Conservation (phyloP, 306 rosid species). For the Nissolia schottii region DNA sequence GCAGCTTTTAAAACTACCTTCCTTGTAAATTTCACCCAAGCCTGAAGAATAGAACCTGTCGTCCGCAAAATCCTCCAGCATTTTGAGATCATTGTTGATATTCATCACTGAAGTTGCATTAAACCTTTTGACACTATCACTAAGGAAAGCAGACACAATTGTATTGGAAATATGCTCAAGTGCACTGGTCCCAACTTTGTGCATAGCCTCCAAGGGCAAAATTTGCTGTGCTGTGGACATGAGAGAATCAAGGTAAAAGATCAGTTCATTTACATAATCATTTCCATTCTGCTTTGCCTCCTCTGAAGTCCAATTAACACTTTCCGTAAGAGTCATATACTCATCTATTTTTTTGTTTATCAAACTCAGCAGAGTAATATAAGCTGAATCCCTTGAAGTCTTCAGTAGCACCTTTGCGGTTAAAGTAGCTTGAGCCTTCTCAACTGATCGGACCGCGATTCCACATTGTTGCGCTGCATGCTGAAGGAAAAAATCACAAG, state of each 20-base stretch:
- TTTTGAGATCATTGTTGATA: conserved; percentile 52
- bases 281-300: conserved; percentile 55
- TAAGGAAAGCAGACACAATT: conserved; percentile 64
- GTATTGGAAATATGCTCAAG: conserved; percentile 73
- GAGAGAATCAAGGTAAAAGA: conserved; percentile 73
- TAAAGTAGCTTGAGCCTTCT: conserved; percentile 60
- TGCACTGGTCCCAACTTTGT: conserved; percentile 76
- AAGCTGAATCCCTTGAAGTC: conserved; percentile 76
- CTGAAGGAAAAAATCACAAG: conserved; percentile 79
- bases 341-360: conserved; percentile 69
- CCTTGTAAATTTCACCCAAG: conserved; percentile 59
- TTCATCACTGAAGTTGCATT: conserved; percentile 57
- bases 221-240: conserved; percentile 87
- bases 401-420: conserved; percentile 75
- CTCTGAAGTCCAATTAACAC: conserved; percentile 71
- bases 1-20: conserved; percentile 51
- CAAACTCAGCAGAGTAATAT: conserved; percentile 52
- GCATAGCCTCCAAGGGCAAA: conserved; percentile 78
- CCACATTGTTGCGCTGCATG: conserved; percentile 72
- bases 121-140: conserved; percentile 79
- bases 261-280: conserved; percentile 73
- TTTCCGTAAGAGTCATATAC: conserved; percentile 63
- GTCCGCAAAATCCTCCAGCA: conserved; percentile 73
- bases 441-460: conserved; percentile 43
- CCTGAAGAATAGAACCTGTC: conserved; percentile 66